Base-by-base conservation (phyloP, 2,329 filamentous ascomycete genomes). In the Berkeleyomyces rouxiae region DNA sequence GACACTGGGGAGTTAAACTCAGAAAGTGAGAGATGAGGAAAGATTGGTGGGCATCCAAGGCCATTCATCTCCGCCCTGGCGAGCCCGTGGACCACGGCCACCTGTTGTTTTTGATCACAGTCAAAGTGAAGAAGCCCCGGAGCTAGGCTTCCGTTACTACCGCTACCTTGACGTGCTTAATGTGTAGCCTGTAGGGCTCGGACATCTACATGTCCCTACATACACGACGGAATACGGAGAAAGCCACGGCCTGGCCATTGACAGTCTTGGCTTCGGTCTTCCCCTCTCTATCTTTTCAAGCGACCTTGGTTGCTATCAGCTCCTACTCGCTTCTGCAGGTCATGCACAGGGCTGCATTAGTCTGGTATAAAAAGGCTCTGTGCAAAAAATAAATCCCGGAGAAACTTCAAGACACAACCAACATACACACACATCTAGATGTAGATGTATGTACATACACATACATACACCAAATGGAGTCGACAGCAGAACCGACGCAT, bases 321-420 rank as follows among this genome's bases (percentile, higher is more conserved):
- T 36, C 37, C 33, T 33, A 5, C 37, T 53, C 49, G 49, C 49
- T 53, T 53, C 49, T 53, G 49, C 49, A 53, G 23, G 49, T 36
- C 49, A 53, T 44, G 33, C 49, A 53, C 49, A 53, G 49, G 49
- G 49, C 49, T 53, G 49, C 49, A 53, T 53, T 53, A 53, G 49
- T 23, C 49, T 53, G 37, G 49, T n/a, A 53, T 53, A 37, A 53
- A 53, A 53, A 2, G 10, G 9, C 23, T 36, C 11, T n/a, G 49
- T 33, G 31, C 13, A 53, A 7, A 13, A 11, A 23, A 36, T 7
- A 33, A 7, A 10, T 11, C 33, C 33, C 23, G 11, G 13, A 13
- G 49, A 53, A 13, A 33, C n/a, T 4, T 23, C 10, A 11, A 53
- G 9, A 53, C 43, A 11, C 13, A 46, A 46, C 47, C 9, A 16